Evolutionary conservation across 164 flowering plant species (phyloP), one percentile per base, ranked within the genome.

Genomic region (Echeveria elegans): DNA sequence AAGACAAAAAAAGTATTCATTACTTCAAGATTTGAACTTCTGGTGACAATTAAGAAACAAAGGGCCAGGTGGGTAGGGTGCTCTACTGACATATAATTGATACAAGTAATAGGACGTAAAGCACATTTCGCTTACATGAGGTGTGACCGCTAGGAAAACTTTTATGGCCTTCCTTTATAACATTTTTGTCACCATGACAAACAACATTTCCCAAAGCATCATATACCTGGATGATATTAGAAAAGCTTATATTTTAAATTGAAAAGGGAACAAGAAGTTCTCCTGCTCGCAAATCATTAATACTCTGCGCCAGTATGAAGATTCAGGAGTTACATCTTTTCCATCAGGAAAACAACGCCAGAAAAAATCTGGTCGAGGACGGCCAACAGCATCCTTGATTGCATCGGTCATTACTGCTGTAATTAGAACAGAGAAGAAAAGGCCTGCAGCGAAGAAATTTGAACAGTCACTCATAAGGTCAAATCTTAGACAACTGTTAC

Each of bases 271-370:
- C 45, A 40, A 16, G 53, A 24, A 14, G 12, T 10, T 43, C 15
- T 37, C 26, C 16, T 15, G 43, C n/a, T 23, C 28, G 47, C 21
- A 59, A 45, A 10, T 26, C 56, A 40, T 12, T 53, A 30, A 68
- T 15, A 64, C 23, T 10, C 4, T 37, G 16, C 28, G 16, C 11
- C 0, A 23, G 14, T 21, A n/a, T 23, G 58, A 52, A 40, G 45
- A 11, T 2, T 62, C 2, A 68, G 66, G 53, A 70, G 16, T 61
- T 82, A 88, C 94, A 52, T 78, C 87, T 66, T 77, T 83, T 63
- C 94, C 94, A 77, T 88, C 91, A 28, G 94, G 94, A 74, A 88
- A 88, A 68, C 94, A 88, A 50, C 94, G 88, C 94, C 94, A 88
- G 69, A 86, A 88, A 73, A 88, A 88, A 74, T 88, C 87, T 9